Percentiles rank a stretch among this genome's conserved stretches.
phyloP scores from a whole-genome alignment of 2,329 filamentous ascomycete species.

The Ophiocordyceps camponoti-saundersi region DNA sequence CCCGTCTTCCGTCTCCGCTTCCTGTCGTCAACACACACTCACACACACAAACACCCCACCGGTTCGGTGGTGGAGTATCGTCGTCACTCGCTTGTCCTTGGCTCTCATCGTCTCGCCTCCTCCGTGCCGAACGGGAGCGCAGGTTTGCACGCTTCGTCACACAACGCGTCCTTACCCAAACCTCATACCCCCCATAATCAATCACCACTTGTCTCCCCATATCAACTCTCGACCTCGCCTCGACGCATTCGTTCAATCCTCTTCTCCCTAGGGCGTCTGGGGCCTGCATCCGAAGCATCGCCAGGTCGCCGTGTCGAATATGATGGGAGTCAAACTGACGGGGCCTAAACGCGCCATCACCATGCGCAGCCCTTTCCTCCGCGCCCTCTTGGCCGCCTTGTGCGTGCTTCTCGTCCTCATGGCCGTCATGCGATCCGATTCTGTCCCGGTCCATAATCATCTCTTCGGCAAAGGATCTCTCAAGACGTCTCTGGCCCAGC shows the following conservation, averaged over 20 bases:
- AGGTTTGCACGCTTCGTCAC: neutral
- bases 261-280: neutral
- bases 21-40: neutral
- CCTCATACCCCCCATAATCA: neutral
- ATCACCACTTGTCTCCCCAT: too few species aligned
- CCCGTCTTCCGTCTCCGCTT: neutral
- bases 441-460: slow-evolving; percentile 21
- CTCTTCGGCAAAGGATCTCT: slow-evolving; percentile 18
- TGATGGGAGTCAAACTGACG: slow-evolving; percentile 21
- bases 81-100: slow-evolving; percentile 1
- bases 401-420: slow-evolving; percentile 24
- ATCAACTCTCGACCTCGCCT: too few species aligned
- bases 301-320: slow-evolving; percentile 1
- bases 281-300: neutral
- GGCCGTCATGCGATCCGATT: slow-evolving; percentile 22
- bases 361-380: slow-evolving; percentile 30
- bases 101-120: neutral
- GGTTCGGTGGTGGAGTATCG: neutral
- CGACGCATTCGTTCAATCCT: neutral
- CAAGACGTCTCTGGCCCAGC: slow-evolving; percentile 9
- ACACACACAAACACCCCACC: neutral
- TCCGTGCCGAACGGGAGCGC: neutral
- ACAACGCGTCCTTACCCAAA: neutral
- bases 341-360: slow-evolving; percentile 23
- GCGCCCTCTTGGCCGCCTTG: slow-evolving; percentile 25